Base-by-base conservation (phyloP, 352 stramenopile species). In the Globisporangium nunn region DNA sequence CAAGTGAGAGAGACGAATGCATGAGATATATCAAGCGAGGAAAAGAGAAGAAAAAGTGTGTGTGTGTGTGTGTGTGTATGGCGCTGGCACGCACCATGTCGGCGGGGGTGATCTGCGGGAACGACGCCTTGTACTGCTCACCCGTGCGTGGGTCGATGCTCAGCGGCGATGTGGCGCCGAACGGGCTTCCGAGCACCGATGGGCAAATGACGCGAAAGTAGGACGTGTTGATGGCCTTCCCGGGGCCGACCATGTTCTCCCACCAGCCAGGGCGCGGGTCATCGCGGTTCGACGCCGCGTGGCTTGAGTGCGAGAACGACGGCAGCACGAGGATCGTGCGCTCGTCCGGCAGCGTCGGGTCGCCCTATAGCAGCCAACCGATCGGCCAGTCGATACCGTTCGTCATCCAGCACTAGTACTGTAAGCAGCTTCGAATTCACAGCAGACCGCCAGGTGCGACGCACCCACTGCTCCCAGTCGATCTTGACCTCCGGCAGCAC, bases 201-300 rank as follows among this genome's bases (percentile, higher is more conserved):
- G 83, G 76, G 48, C 81, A 93, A 54, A 95, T 93, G 37, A 96
- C 85, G 43, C 82, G 83, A 54, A 94, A 96, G 67, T 81, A 88
- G 23, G 86, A 92, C 59, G 84, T 95, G 68, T 93, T 91, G 67
- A 95, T 92, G 56, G 78, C 78, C 50, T 89, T 88, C 45, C 84
- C 82, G 6, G 84, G 85, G 23, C 87, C 87, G 31, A 96, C 78
- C 75, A 95, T 90, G 65, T 91, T 87, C 56, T 93, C 70, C 87
- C 87, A 96, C 87, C 87, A 96, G 8, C 85, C 87, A 0, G 84
- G 80, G 14, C 84, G 71, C 7, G 82, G 77, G 56, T 91, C 81
- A 44, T 89, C 81, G 8, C 78, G 76, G 67, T 93, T 92, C 8
- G 83, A 91, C 41, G 82, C 86, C 10, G 78, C 83, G 52, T 94